Evolutionary conservation across 2,329 filamentous ascomycete genomes (phyloP).

Genomic region (Colletotrichum aenigma): DNA sequence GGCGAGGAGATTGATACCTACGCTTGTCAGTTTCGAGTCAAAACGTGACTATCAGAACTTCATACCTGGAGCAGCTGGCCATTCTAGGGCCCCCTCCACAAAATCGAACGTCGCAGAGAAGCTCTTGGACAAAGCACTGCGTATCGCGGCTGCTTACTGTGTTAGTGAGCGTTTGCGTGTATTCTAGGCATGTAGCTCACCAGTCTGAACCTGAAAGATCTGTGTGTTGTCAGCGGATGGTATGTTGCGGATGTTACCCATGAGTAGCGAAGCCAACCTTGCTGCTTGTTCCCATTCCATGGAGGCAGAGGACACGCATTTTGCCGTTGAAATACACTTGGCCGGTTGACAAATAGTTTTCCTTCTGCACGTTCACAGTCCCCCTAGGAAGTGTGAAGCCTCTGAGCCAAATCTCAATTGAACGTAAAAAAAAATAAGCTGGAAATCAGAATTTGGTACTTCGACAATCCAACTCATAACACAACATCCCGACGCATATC

Average conservation of each 20-base stretch:
- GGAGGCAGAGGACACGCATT: neutral
- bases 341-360: neutral
- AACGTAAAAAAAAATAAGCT: accelerated
- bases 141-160: neutral
- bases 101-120: neutral
- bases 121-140: neutral
- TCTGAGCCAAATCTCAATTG: accelerated
- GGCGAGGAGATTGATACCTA: neutral
- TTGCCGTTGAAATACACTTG: neutral
- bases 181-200: neutral
- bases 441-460: neutral
- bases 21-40: neutral
- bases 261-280: neutral
- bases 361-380: neutral
- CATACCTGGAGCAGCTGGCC: neutral
- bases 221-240: accelerated
- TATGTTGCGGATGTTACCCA: neutral
- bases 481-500: accelerated
- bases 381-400: neutral
- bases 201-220: neutral
- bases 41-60: neutral
- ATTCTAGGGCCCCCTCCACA: neutral
- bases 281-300: neutral
- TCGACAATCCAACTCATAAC: accelerated
- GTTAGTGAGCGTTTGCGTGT: neutral